Conservation (phyloP, 352 stramenopile species). For the Globisporangium cystogenes region DNA sequence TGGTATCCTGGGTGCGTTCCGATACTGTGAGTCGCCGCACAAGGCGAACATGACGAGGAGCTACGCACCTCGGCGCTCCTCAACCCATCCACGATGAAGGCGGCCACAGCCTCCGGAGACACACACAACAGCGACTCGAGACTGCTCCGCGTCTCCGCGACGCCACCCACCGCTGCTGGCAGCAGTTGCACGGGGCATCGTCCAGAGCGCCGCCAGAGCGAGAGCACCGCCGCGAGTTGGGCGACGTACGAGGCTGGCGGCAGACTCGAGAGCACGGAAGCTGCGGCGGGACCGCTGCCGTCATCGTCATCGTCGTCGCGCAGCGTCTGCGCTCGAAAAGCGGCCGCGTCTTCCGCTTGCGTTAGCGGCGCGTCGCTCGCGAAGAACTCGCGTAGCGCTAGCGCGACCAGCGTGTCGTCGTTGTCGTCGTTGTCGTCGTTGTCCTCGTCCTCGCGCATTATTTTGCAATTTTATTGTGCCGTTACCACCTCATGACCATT, state of each 20-base stretch:
- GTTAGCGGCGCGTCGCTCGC: constrained; percentile 15
- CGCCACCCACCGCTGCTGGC: constrained; percentile 23
- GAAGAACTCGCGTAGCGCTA: constrained; percentile 21
- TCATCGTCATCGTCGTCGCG: constrained; percentile 1
- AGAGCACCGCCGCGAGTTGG: constrained; percentile 40
- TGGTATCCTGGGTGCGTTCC: constrained; percentile 1
- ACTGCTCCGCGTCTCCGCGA: constrained; percentile 26
- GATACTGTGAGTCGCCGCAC: not conserved
- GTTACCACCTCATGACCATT: too few species aligned
- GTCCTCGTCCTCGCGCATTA: too few species aligned
- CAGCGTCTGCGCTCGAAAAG: constrained; percentile 41
- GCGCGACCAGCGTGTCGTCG: constrained; percentile 8
- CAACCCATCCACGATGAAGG: constrained; percentile 19
- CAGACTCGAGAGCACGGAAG: constrained; percentile 16
- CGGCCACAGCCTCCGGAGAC: constrained; percentile 11
- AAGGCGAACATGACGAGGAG: not conserved
- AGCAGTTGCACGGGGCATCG: constrained; percentile 26
- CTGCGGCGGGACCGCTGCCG: not conserved
- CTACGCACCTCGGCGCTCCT: not conserved
- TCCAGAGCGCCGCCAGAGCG: constrained; percentile 25
- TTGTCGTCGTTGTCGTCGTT: too few species aligned
- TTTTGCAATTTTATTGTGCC: too few species aligned
- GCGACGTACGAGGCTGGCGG: constrained; percentile 22
- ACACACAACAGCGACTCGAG: constrained; percentile 25
- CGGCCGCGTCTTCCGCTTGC: constrained; percentile 24